Conservation (phyloP, 768 basidiomycete species). For the Floccularia luteovirens region DNA sequence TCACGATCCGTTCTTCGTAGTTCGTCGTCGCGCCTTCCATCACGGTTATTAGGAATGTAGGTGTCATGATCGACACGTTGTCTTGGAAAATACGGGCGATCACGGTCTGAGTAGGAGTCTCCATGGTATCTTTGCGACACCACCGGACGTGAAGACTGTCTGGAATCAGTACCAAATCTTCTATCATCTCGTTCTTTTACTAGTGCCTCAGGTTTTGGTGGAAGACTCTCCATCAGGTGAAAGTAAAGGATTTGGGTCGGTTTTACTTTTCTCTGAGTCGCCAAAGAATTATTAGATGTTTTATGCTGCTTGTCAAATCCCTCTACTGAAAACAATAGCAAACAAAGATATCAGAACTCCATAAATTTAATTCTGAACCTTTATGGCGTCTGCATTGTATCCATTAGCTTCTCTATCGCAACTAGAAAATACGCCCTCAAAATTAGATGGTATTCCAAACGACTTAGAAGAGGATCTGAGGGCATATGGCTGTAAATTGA, state of each 20-base stretch:
- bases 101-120: conserved; percentile 9
- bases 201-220: conserved; percentile 28
- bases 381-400: conserved; percentile 52
- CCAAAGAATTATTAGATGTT: too few relatives aligned
- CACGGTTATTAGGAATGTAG: too few relatives aligned
- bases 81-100: conserved; percentile 11
- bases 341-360: neutral
- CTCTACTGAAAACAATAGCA: neutral
- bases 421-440: conserved; percentile 73
- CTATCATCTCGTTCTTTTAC: conserved; percentile 14
- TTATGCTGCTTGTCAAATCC: too few relatives aligned
- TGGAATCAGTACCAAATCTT: conserved; percentile 14
- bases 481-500: conserved; percentile 88
- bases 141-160: conserved; percentile 17
- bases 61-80: conserved; percentile 17
- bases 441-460: conserved; percentile 71
- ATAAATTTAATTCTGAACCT: neutral
- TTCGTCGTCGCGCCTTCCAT: too few relatives aligned
- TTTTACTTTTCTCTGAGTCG: too few relatives aligned
- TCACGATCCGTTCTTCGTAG: conserved; percentile 16
- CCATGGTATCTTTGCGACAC: conserved; percentile 10
- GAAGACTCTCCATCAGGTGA: conserved; percentile 26
- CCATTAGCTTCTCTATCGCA: conserved; percentile 81
- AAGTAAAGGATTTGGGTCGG: too few relatives aligned
- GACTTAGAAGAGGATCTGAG: conserved; percentile 86